A percentile compares a stretch with the other conserved stretches of the same genome.
These are phyloP conservation scores for Phylloporus rhodoxanthus DNA, from an alignment of 768 basidiomycete genomes.

Conservation along the genomic window DNA sequence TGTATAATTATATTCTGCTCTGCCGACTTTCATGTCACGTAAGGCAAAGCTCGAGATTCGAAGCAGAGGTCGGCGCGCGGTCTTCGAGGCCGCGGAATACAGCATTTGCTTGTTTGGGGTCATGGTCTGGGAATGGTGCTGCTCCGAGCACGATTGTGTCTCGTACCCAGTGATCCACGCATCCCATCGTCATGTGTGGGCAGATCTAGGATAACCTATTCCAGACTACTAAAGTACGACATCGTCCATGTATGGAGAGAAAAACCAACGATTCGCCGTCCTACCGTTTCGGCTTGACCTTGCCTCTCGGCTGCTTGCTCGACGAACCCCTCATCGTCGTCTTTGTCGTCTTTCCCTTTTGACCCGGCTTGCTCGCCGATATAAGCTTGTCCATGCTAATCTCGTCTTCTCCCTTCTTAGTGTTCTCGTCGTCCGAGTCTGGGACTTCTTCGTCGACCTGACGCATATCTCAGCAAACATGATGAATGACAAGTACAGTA, in stretches of 20 bases:
- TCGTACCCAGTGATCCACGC: too few relatives aligned
- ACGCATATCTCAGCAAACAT: not conserved
- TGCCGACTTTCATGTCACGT: too few relatives aligned
- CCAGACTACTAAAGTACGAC: not conserved
- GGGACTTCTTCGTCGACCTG: constrained; percentile 42
- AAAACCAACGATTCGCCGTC: not conserved
- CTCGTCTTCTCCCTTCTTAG: constrained; percentile 31
- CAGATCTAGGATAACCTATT: not conserved
- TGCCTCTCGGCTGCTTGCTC: constrained; percentile 17
- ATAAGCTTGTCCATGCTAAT: constrained; percentile 55
- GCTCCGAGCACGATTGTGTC: too few relatives aligned
- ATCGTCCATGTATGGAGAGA: not conserved
- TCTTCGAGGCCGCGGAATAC: too few relatives aligned
- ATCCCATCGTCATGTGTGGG: too few relatives aligned
- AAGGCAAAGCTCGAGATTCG: too few relatives aligned
- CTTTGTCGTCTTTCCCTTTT: not conserved
- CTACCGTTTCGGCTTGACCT: constrained; percentile 14
- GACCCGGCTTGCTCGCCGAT: constrained; percentile 41
- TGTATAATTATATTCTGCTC: too few relatives aligned
- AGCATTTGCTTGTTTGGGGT: too few relatives aligned
- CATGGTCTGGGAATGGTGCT: too few relatives aligned
- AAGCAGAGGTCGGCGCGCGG: too few relatives aligned
- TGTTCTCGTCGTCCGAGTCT: constrained; percentile 50
- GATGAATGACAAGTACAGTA: not conserved
- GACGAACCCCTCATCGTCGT: not conserved